Evolutionary conservation across 805 yeast species (phyloP).

Genomic region (Pichia eremophila): DNA sequence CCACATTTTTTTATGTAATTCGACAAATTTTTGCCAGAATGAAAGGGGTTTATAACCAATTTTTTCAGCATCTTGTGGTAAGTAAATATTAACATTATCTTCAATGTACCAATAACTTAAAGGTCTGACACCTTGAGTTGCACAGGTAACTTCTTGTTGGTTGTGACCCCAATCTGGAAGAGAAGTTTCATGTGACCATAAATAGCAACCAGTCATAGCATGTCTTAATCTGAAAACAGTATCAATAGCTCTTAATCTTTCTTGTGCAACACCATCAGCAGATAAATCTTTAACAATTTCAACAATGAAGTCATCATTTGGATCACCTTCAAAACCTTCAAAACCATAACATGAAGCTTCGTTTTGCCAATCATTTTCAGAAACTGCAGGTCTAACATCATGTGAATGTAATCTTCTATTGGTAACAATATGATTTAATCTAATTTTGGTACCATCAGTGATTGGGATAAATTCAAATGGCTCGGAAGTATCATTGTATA

Average conservation of each 20-base stretch:
- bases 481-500: slow-evolving; percentile 50
- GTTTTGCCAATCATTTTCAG: slow-evolving; percentile 75
- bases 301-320: slow-evolving; percentile 73
- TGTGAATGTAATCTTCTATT: slow-evolving; percentile 71
- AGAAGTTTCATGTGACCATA: slow-evolving; percentile 67
- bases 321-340: slow-evolving; percentile 71
- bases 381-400: slow-evolving; percentile 71
- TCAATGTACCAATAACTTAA: slow-evolving; percentile 69
- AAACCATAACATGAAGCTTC: slow-evolving; percentile 73
- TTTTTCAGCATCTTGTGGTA: slow-evolving; percentile 36
- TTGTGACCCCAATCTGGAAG: slow-evolving; percentile 79
- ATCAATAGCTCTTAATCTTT: slow-evolving; percentile 52
- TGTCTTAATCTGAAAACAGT: slow-evolving; percentile 68
- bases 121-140: slow-evolving; percentile 53
- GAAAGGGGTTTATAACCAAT: slow-evolving; percentile 44
- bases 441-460: slow-evolving; percentile 58
- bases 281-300: slow-evolving; percentile 56
- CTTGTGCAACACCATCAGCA: slow-evolving; percentile 41
- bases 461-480: slow-evolving; percentile 53
- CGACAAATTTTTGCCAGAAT: slow-evolving; percentile 52
- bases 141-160: slow-evolving; percentile 80
- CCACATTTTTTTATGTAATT: slow-evolving; percentile 72
- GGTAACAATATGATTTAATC: slow-evolving; percentile 52
- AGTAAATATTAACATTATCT: slow-evolving; percentile 45
- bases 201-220: slow-evolving; percentile 69